Conservation (phyloP, 495 filamentous ascomycete species). For the Corynascus novoguineensis region DNA sequence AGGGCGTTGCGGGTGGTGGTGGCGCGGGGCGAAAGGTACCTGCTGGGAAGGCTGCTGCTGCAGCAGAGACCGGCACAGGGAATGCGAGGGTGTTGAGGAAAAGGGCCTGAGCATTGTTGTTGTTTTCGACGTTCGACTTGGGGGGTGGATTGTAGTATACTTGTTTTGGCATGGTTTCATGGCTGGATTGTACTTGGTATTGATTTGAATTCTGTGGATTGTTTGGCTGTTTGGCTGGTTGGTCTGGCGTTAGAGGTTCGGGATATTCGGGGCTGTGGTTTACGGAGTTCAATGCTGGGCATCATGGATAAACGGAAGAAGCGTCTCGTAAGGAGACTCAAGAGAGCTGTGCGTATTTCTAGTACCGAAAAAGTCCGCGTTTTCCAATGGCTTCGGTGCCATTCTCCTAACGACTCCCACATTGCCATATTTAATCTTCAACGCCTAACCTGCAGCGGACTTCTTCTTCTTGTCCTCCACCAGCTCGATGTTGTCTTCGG, state of each 20-base stretch:
- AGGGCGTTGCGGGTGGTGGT: conserved; percentile 28
- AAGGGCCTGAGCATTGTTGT: conserved; percentile 40
- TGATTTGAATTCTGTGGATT: neutral
- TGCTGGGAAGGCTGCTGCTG: conserved; percentile 27
- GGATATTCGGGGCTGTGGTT: too few species aligned
- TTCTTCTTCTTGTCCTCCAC: conserved; percentile 90
- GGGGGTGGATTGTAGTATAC: neutral
- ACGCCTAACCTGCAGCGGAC: conserved; percentile 24
- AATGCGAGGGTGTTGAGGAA: conserved; percentile 47
- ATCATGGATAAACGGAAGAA: too few species aligned
- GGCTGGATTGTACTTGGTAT: neutral
- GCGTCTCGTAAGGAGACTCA: too few species aligned
- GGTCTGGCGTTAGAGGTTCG: neutral
- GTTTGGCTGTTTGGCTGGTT: neutral
- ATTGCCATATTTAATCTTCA: neutral
- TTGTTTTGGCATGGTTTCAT: neutral
- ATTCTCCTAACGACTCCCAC: neutral
- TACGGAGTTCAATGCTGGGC: too few species aligned
- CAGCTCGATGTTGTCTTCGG: conserved; percentile 89
- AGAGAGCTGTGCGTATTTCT: too few species aligned
- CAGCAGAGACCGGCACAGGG: neutral
- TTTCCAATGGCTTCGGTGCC: neutral
- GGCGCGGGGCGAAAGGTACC: conserved; percentile 39
- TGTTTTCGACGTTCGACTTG: neutral
- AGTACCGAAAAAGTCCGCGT: too few species aligned